phyloP scores from a whole-genome alignment of 2,329 filamentous ascomycete species.

The Elsinoe perseae region DNA sequence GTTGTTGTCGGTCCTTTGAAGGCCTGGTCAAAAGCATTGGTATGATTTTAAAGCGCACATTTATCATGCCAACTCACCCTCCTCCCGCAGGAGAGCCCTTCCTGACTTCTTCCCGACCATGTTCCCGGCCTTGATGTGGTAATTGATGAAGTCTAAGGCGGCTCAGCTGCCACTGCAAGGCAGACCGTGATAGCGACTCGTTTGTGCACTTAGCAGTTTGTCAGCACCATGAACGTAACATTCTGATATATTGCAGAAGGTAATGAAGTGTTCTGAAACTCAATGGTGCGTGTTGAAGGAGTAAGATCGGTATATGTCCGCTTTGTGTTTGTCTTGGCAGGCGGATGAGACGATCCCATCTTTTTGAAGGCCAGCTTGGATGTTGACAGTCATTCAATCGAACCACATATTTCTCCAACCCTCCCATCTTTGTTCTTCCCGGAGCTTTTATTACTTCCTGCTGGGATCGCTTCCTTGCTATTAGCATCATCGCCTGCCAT shows the following conservation, averaged over 20 bases:
- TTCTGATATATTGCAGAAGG: neutral
- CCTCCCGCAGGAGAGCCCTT: slow-evolving; percentile 53
- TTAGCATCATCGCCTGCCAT: too few species aligned
- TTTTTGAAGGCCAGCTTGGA: neutral
- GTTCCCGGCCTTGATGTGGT: slow-evolving; percentile 20
- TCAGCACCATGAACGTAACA: neutral
- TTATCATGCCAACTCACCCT: slow-evolving; percentile 35
- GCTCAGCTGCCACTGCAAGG: neutral
- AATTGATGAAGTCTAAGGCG: neutral
- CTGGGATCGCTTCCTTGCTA: neutral
- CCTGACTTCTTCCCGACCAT: slow-evolving; percentile 63
- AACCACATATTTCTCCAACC: neutral
- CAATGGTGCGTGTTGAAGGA: neutral
- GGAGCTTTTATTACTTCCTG: neutral
- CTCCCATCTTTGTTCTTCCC: neutral
- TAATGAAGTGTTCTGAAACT: neutral
- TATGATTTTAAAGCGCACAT: slow-evolving; percentile 5
- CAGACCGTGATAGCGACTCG: neutral
- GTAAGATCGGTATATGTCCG: neutral
- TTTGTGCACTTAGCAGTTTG: neutral
- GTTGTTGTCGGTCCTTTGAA: slow-evolving; percentile 96
- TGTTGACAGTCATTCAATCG: neutral
- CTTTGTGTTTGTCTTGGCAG: slow-evolving; percentile 4
- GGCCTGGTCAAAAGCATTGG: slow-evolving; percentile 48
- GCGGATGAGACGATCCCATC: neutral